phyloP scores from a whole-genome alignment of 2,329 filamentous ascomycete species.

The Aspergillus sojae region DNA sequence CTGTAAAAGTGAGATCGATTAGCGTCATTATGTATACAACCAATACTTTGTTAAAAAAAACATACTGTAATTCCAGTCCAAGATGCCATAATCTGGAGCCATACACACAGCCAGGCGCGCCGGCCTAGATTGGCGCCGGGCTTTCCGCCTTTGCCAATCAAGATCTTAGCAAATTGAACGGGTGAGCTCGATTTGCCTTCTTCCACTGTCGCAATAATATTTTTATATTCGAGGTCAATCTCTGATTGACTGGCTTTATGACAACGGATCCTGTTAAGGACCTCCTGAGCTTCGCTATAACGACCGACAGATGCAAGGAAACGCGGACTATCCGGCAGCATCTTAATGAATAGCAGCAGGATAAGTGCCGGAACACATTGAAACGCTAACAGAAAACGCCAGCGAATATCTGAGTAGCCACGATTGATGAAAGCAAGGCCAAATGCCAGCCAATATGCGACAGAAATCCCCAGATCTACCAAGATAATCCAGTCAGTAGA shows the following conservation, averaged over 20 bases:
- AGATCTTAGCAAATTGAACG: conserved; percentile 42
- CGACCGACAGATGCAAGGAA: conserved; percentile 37
- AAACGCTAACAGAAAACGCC: conserved; percentile 39
- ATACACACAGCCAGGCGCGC: conserved; percentile 48
- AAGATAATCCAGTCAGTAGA: neutral
- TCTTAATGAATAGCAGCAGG: conserved; percentile 29
- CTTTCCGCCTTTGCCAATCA: conserved; percentile 37
- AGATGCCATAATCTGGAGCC: conserved; percentile 48
- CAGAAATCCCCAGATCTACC: conserved; percentile 50
- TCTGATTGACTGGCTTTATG: conserved; percentile 23
- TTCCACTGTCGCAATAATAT: conserved; percentile 38
- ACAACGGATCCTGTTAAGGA: conserved; percentile 43
- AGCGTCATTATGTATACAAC: conserved; percentile 17
- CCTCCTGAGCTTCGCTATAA: conserved; percentile 51
- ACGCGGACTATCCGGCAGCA: conserved; percentile 37
- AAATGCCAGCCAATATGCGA: conserved; percentile 41
- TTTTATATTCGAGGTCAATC: conserved; percentile 37
- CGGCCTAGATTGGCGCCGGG: conserved; percentile 38
- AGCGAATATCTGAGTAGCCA: conserved; percentile 38
- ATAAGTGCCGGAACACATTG: conserved; percentile 37
- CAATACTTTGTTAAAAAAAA: conserved; percentile 13
- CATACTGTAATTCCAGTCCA: conserved; percentile 50
- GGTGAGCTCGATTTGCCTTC: conserved; percentile 39
- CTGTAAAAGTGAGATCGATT: conserved; percentile 28
- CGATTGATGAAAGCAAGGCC: conserved; percentile 37